Percentiles rank a stretch among this genome's conserved stretches.
Evolutionary conservation across 108 stramenopile species (phyloP).

Genomic region (Pseudonitzschia multiseries): DNA sequence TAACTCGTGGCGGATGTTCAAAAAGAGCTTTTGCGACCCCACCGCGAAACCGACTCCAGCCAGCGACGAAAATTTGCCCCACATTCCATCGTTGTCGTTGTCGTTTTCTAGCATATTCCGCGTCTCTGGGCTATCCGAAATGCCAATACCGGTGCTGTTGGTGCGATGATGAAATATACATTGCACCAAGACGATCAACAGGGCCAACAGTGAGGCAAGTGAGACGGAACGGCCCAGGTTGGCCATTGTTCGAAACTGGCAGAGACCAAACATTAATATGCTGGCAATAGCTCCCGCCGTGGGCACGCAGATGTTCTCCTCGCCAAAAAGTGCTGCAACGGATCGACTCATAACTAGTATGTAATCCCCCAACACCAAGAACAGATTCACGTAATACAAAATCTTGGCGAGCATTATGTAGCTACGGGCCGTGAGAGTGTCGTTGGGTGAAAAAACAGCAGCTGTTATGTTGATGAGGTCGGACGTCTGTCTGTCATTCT

Average conservation of each 20-base stretch:
- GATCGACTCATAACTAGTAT: conserved; percentile 74
- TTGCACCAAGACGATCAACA: conserved; percentile 53
- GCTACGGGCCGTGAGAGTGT: too few relatives aligned
- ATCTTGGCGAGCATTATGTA: conserved; percentile 33
- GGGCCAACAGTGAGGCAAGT: conserved; percentile 42
- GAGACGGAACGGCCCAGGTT: conserved; percentile 51
- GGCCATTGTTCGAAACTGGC: conserved; percentile 65
- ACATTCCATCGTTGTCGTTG: conserved; percentile 5
- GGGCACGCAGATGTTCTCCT: conserved; percentile 48
- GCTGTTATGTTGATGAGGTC: conserved; percentile 59
- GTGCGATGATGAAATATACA: conserved; percentile 47
- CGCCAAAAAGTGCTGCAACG: conserved; percentile 56
- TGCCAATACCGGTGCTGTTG: background rate
- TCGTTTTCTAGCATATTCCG: background rate
- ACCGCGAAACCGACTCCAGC: conserved; percentile 65
- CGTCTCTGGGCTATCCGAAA: background rate
- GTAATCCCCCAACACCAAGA: conserved; percentile 70
- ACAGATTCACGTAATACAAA: conserved; percentile 65
- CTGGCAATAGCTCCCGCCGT: conserved; percentile 51
- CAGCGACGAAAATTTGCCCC: conserved; percentile 47
- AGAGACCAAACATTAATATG: conserved; percentile 59
- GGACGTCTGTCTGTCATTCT: background rate
- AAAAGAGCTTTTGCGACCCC: conserved; percentile 60
- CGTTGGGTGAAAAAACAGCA: conserved; percentile 30
- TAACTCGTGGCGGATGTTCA: conserved; percentile 68